These are phyloP conservation scores for Fusarium drepaniforme DNA, from an alignment of 2,329 filamentous ascomycete genomes.

Conservation along the genomic window DNA sequence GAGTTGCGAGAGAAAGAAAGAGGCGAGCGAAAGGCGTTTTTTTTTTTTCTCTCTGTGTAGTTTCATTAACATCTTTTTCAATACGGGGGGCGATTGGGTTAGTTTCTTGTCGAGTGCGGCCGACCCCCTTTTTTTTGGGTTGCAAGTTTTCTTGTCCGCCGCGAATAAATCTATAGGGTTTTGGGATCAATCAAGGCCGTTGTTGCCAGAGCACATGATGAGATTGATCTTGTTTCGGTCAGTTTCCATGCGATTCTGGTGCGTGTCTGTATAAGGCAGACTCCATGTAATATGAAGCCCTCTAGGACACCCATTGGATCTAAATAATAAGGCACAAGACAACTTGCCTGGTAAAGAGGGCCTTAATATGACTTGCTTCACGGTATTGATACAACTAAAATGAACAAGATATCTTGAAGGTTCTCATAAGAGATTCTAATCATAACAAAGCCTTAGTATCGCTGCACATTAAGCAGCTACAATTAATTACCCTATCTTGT, in stretches of 20 bases:
- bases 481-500: background rate
- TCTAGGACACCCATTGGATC: background rate
- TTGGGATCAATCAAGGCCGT: slow-evolving; percentile 9
- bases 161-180: slow-evolving; percentile 17
- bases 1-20: slow-evolving; percentile 28
- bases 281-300: background rate
- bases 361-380: background rate
- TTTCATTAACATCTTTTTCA: background rate
- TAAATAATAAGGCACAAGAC: background rate
- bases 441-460: background rate
- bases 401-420: background rate
- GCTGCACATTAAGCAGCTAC: background rate
- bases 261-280: background rate
- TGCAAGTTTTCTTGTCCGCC: slow-evolving; percentile 3
- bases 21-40: slow-evolving; percentile 37
- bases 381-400: background rate
- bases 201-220: background rate
- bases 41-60: slow-evolving; percentile 24
- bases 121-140: background rate
- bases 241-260: background rate
- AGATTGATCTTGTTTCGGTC: background rate
- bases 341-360: background rate
- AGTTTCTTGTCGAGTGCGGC: slow-evolving; percentile 10
- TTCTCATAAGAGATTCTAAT: background rate
- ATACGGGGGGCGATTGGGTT: slow-evolving; percentile 15